These are phyloP conservation scores for Verruconis gallopava DNA, from an alignment of 2,329 filamentous ascomycete genomes.

Conservation along the genomic window DNA sequence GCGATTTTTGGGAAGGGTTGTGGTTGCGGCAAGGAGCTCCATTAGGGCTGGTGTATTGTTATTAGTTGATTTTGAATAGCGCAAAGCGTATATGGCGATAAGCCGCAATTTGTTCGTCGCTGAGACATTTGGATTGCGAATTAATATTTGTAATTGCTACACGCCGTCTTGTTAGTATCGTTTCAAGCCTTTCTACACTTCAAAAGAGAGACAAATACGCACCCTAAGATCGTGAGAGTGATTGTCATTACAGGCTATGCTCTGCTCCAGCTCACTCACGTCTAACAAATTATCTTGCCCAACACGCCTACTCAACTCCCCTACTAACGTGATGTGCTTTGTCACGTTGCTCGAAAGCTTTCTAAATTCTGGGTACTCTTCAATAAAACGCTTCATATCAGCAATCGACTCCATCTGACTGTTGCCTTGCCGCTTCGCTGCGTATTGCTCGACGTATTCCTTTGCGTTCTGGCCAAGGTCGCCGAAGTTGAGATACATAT, in stretches of 20 bases:
- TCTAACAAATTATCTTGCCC: constrained; percentile 80
- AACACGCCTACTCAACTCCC: constrained; percentile 80
- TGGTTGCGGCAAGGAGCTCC: constrained; percentile 73
- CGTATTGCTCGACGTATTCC: constrained; percentile 97
- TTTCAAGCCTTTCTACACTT: no score
- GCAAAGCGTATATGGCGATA: constrained; percentile 86
- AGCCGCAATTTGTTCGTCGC: constrained; percentile 75
- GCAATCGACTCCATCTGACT: constrained; percentile 93
- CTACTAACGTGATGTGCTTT: constrained; percentile 93
- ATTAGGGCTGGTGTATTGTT: constrained; percentile 75
- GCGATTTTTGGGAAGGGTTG: constrained; percentile 61
- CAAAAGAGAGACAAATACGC: constrained; percentile 12
- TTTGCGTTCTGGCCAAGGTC: constrained; percentile 94
- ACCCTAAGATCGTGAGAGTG: constrained; percentile 86
- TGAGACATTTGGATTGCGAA: constrained; percentile 66
- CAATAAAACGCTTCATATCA: constrained; percentile 98
- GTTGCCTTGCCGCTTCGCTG: constrained; percentile 91
- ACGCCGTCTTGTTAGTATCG: no score
- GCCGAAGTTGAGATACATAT: constrained; percentile 97
- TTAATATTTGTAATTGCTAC: constrained; percentile 75
- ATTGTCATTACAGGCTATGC: constrained; percentile 91
- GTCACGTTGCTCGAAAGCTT: constrained; percentile 96
- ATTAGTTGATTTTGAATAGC: constrained; percentile 76
- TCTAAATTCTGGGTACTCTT: constrained; percentile 96
- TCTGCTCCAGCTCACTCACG: constrained; percentile 93